Conservation (phyloP, 176 grass and related monocot species). For the Luzula sylvatica region DNA sequence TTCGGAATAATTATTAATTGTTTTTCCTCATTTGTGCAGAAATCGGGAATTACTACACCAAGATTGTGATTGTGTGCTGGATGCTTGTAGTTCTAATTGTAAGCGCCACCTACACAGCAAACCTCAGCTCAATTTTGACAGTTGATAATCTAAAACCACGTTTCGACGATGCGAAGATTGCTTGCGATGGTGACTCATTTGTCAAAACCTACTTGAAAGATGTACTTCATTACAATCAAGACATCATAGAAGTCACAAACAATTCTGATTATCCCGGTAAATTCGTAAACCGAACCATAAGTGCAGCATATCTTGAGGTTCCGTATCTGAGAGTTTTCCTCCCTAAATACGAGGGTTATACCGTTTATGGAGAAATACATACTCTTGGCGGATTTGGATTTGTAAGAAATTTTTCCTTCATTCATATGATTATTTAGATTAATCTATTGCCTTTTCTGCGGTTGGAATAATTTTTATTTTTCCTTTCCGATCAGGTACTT, state of each 20-base stretch:
- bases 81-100: slow-evolving; percentile 20
- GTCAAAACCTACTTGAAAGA: slow-evolving; percentile 17
- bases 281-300: slow-evolving; percentile 22
- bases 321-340: slow-evolving; percentile 30
- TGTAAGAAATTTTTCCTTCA: slow-evolving; percentile 4
- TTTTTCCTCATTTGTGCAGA: not conserved
- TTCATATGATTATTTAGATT: not conserved
- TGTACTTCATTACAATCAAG: not conserved
- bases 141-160: slow-evolving; percentile 10
- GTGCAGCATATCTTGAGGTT: slow-evolving; percentile 19
- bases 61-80: slow-evolving; percentile 22
- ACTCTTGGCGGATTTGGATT: slow-evolving; percentile 30
- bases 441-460: not conserved
- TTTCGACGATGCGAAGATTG: not conserved
- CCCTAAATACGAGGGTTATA: slow-evolving; percentile 11
- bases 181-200: slow-evolving; percentile 16
- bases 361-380: slow-evolving; percentile 4
- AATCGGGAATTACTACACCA: slow-evolving; percentile 13
- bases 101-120: slow-evolving; percentile 21
- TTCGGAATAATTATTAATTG: not conserved
- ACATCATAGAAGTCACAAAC: not conserved
- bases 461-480: not conserved
- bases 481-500: slow-evolving; percentile 14
- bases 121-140: slow-evolving; percentile 17
- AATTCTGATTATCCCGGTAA: not conserved